phyloP scores from a whole-genome alignment of 495 filamentous ascomycete genomes.

The Penicillium waksmanii region DNA sequence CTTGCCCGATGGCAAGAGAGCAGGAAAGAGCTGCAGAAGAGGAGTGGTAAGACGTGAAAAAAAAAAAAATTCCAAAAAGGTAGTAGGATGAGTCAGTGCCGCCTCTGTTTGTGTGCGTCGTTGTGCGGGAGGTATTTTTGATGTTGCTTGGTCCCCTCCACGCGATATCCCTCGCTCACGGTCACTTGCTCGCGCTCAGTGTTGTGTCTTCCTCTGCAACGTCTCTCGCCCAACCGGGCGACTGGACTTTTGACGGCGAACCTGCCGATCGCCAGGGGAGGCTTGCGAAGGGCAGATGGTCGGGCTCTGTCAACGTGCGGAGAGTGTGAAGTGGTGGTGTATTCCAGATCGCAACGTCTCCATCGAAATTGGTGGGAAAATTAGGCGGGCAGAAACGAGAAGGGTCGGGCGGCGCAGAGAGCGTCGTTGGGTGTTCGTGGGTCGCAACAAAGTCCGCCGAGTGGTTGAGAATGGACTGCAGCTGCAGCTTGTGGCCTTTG shows the following conservation, averaged over 20 bases:
- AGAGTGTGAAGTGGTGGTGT: conserved; percentile 22
- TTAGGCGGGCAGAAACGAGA: conserved; percentile 19
- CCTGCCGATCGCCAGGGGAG: conserved; percentile 26
- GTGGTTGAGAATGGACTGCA: conserved; percentile 26
- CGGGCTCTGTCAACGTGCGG: conserved; percentile 31
- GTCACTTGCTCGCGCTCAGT: neutral
- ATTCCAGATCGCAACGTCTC: conserved; percentile 33
- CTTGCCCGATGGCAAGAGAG: conserved; percentile 5
- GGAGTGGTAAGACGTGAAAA: neutral
- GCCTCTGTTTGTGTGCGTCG: neutral
- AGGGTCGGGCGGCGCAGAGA: conserved; percentile 26
- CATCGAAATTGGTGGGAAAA: conserved; percentile 32
- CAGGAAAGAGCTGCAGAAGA: neutral
- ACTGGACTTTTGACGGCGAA: neutral
- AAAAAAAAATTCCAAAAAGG: neutral
- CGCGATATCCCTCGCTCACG: neutral
- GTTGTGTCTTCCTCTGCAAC: neutral
- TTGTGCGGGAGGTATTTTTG: conserved; percentile 12
- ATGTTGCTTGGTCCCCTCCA: neutral
- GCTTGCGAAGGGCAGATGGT: conserved; percentile 19
- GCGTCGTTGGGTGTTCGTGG: conserved; percentile 27
- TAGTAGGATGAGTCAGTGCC: conserved; percentile 15
- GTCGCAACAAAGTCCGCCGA: conserved; percentile 18
- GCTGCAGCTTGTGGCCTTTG: conserved; percentile 29
- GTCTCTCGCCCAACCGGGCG: neutral